Conservation (phyloP, 768 basidiomycete species). For the Russula sp. region DNA sequence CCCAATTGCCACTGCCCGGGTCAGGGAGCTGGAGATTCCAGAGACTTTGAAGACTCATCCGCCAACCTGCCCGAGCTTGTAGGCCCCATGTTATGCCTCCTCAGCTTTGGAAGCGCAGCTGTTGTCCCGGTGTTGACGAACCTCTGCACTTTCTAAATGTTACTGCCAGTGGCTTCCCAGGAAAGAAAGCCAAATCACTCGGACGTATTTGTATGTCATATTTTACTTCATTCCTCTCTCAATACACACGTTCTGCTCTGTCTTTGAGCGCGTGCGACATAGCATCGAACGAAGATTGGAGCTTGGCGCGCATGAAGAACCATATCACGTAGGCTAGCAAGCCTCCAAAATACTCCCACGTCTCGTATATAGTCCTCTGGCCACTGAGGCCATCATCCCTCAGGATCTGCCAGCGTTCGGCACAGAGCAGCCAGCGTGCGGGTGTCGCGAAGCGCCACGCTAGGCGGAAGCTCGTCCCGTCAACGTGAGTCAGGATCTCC, state of each 20-base stretch:
- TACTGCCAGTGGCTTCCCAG: no score
- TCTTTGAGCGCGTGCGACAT: constrained; percentile 12
- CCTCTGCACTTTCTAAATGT: no score
- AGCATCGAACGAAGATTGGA: constrained; percentile 8
- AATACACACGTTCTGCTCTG: neutral
- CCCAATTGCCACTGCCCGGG: no score
- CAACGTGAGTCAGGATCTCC: constrained; percentile 9
- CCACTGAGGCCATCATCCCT: neutral
- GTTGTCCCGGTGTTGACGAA: no score
- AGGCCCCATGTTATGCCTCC: no score
- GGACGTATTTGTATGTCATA: neutral
- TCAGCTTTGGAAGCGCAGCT: no score
- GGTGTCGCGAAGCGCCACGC: constrained; percentile 12
- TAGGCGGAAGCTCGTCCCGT: neutral
- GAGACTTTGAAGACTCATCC: no score
- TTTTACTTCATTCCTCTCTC: neutral
- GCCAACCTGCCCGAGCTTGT: no score
- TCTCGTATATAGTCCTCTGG: constrained; percentile 1
- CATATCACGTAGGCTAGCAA: neutral
- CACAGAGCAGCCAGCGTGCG: constrained; percentile 7
- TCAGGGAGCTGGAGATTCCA: no score
- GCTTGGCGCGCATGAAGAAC: constrained; percentile 8
- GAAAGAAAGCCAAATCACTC: no score
- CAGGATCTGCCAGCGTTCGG: constrained; percentile 13
- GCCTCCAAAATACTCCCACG: constrained; percentile 11